Conservation (phyloP, 2,329 filamentous ascomycete genomes). For the Blumeriella jaapii region DNA sequence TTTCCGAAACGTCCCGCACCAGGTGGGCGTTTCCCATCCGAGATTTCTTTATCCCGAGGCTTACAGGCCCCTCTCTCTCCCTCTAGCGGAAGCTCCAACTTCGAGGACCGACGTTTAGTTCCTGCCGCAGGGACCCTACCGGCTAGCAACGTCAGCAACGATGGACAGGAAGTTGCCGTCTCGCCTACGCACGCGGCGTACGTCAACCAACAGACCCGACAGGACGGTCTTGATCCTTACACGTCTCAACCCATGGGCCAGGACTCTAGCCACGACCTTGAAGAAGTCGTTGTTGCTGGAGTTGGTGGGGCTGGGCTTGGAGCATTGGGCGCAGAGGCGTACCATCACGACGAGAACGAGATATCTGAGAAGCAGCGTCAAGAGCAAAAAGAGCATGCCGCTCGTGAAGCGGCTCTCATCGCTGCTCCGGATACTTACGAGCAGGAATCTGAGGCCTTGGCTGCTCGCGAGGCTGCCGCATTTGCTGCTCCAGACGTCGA, state of each 20-base stretch:
- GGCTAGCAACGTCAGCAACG: conserved; percentile 18
- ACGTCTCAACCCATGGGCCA: conserved; percentile 28
- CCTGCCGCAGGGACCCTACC: conserved; percentile 34
- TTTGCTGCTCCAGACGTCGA: conserved; percentile 14
- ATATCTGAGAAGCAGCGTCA: conserved; percentile 9
- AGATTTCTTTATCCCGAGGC: conserved; percentile 56
- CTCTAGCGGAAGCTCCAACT: conserved; percentile 68
- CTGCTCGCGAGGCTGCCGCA: conserved; percentile 13
- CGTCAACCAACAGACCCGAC: conserved; percentile 37
- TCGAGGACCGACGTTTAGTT: conserved; percentile 45
- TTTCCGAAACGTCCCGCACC: conserved; percentile 62
- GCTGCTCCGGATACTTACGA: conserved; percentile 19
- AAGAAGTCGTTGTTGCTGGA: conserved; percentile 12
- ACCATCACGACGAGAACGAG: conserved; percentile 14
- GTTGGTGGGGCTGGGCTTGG: conserved; percentile 17
- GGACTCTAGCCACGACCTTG: conserved; percentile 2
- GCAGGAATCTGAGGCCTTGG: conserved; percentile 11
- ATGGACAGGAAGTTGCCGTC: conserved; percentile 27
- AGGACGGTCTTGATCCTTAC: conserved; percentile 48
- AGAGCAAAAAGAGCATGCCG: conserved; percentile 15
- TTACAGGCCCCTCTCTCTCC: conserved; percentile 70
- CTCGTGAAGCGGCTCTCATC: conserved; percentile 18
- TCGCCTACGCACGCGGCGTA: conserved; percentile 39
- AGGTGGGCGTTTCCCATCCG: conserved; percentile 95
- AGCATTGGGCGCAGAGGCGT: conserved; percentile 13